Conservation (phyloP, 331 rosid genomes). For the Acacia concinna region DNA sequence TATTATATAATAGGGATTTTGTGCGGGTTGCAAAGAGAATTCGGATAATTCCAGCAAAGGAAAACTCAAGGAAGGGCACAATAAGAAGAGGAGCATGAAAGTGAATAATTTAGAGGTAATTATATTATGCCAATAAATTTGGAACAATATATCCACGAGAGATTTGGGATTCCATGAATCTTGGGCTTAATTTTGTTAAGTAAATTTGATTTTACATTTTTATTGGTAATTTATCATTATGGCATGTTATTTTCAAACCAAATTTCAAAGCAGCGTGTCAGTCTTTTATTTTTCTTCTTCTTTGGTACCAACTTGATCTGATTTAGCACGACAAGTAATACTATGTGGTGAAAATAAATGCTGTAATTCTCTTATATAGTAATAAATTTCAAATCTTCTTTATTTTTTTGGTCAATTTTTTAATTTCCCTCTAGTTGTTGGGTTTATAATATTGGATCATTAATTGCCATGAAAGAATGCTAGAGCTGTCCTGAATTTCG, state of each 20-base stretch:
- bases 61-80: conserved; percentile 53
- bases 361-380: too few relatives aligned
- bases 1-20: conserved; percentile 54
- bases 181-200: neutral
- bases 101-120: neutral
- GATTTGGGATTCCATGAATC: neutral
- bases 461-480: too few relatives aligned
- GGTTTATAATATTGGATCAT: too few relatives aligned
- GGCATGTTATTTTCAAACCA: neutral
- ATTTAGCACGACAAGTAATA: too few relatives aligned
- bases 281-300: too few relatives aligned
- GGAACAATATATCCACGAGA: neutral
- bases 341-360: too few relatives aligned
- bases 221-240: neutral
- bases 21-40: conserved; percentile 88
- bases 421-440: too few relatives aligned
- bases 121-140: neutral
- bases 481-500: too few relatives aligned
- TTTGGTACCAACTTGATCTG: too few relatives aligned
- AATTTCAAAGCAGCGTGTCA: neutral
- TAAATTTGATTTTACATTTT: neutral
- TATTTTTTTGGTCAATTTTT: too few relatives aligned
- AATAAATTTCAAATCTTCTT: too few relatives aligned
- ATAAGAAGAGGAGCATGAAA: conserved; percentile 31
- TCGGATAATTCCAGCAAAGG: conserved; percentile 68